A percentile compares a stretch with the other conserved stretches of the same genome.
Conservation (phyloP, 495 filamentous ascomycete species). For the Trypethelium eluteriae region DNA sequence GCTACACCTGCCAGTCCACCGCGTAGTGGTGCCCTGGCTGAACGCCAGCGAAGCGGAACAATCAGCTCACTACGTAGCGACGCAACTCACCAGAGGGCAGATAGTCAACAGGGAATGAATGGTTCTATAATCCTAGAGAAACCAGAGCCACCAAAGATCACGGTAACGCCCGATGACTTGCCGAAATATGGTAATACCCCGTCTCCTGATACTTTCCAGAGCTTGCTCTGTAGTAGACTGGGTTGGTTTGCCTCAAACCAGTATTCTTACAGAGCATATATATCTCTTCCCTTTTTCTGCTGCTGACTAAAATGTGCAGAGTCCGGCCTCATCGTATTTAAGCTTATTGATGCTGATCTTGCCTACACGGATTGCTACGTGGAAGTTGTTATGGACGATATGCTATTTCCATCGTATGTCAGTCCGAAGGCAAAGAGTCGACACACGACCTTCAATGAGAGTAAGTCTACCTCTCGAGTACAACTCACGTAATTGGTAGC, state of each 20-base stretch:
- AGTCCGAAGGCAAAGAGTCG: slow-evolving; percentile 63
- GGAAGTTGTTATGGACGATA: slow-evolving; percentile 90
- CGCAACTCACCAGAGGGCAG: slow-evolving; percentile 5
- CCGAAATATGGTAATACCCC: slow-evolving; percentile 55
- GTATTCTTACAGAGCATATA: background rate
- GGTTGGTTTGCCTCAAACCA: slow-evolving; percentile 6
- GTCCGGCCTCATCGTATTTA: slow-evolving; percentile 89
- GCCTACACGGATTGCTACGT: slow-evolving; percentile 67
- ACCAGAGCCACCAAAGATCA: slow-evolving; percentile 65
- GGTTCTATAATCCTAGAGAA: slow-evolving; percentile 14
- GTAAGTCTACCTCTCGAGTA: slow-evolving; percentile 35
- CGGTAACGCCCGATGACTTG: slow-evolving; percentile 69
- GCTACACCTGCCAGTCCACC: background rate
- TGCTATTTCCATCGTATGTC: slow-evolving; percentile 81
- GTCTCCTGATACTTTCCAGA: background rate
- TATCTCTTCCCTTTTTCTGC: background rate
- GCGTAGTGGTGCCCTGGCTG: background rate
- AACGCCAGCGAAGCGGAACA: slow-evolving; percentile 12
- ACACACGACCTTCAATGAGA: slow-evolving; percentile 69
- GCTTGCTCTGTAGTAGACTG: background rate
- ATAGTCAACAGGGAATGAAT: background rate
- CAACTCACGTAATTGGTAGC: background rate
- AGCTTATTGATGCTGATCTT: slow-evolving; percentile 79
- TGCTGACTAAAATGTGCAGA: slow-evolving; percentile 41
- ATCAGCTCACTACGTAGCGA: slow-evolving; percentile 18